Evolutionary conservation across 2,329 filamentous ascomycete species (phyloP).

Genomic region (Ophiobolus disseminans): DNA sequence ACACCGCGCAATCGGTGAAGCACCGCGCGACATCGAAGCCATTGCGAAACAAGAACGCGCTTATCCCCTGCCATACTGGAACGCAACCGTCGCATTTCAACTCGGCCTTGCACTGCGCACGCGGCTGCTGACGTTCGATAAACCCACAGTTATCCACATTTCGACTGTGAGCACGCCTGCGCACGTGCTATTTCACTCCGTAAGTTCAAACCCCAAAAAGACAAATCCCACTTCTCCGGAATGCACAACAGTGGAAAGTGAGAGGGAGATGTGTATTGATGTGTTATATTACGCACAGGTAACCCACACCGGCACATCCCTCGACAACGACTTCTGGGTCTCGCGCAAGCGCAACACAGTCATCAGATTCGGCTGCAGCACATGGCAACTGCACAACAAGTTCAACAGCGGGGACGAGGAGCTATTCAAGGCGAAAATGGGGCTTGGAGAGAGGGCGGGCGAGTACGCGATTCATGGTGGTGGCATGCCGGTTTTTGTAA

Average conservation of each 20-base stretch:
- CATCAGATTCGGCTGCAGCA: constrained; percentile 70
- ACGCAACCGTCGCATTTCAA: constrained; percentile 65
- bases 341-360: constrained; percentile 75
- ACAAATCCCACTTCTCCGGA: too few relatives aligned
- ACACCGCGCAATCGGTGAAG: constrained; percentile 34
- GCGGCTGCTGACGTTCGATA: constrained; percentile 61
- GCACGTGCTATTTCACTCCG: constrained; percentile 73
- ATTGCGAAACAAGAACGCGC: constrained; percentile 51
- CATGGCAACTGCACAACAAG: constrained; percentile 75
- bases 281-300: constrained; percentile 1
- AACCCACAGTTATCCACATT: constrained; percentile 69
- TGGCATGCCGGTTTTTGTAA: constrained; percentile 72
- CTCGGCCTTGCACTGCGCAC: constrained; percentile 68
- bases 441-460: constrained; percentile 58
- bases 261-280: too few relatives aligned
- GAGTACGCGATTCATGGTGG: constrained; percentile 82
- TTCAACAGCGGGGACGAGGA: constrained; percentile 67
- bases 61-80: constrained; percentile 60
- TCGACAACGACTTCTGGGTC: constrained; percentile 72
- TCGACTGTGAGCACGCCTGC: constrained; percentile 58
- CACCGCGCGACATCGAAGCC: constrained; percentile 42
- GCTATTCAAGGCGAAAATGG: constrained; percentile 70
- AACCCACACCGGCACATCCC: constrained; percentile 69
- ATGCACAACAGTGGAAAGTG: too few relatives aligned
- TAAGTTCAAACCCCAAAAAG: constrained; percentile 26